phyloP scores from a whole-genome alignment of 179 eudicot genomes.

The Spinacia oleracea region DNA sequence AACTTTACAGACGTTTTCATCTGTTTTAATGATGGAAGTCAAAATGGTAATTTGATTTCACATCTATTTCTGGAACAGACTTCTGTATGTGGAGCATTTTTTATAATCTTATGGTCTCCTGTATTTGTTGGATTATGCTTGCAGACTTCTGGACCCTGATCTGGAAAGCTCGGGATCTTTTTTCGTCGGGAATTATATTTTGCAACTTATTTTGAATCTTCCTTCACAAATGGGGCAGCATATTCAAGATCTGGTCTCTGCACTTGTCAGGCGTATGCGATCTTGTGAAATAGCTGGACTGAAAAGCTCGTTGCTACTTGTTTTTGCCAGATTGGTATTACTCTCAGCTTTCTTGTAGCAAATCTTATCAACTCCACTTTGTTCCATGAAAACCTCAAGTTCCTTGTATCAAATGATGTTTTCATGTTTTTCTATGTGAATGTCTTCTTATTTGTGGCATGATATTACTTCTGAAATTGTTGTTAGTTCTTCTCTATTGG shows the following conservation, averaged over 20 bases:
- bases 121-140: conserved; percentile 18
- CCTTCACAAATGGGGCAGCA: conserved; percentile 97
- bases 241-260: conserved; percentile 76
- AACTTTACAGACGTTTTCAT: neutral
- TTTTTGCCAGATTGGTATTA: conserved; percentile 88
- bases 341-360: neutral
- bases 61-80: neutral
- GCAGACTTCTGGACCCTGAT: conserved; percentile 94
- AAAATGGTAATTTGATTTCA: neutral
- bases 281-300: conserved; percentile 71
- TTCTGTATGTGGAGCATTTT: neutral
- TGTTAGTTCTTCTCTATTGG: neutral
- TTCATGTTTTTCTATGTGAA: neutral
- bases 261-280: conserved; percentile 88
- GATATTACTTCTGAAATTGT: neutral
- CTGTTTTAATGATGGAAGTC: neutral
- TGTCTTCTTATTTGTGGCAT: neutral
- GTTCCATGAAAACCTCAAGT: neutral
- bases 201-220: conserved; percentile 92
- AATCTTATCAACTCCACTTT: neutral
- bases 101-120: neutral
- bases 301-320: conserved; percentile 76
- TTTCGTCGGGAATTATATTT: conserved; percentile 86
- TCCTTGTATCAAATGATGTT: neutral
- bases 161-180: conserved; percentile 92